phyloP scores from a whole-genome alignment of 2,329 filamentous ascomycete genomes.

The Ambrosiella cleistominuta region DNA sequence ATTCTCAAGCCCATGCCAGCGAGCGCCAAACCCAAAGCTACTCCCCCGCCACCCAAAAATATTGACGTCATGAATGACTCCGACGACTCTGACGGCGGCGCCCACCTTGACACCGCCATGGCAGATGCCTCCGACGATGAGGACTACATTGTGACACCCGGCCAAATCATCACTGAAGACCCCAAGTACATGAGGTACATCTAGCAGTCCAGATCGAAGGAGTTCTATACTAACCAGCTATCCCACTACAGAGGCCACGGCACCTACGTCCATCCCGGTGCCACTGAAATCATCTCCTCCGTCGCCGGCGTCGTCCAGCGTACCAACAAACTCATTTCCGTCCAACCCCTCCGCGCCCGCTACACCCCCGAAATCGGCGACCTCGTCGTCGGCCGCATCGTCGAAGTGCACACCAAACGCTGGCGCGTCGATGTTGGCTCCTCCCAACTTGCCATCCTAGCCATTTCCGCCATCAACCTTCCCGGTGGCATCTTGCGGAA shows the following conservation, averaged over 20 bases:
- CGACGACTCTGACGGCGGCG: conserved; percentile 29
- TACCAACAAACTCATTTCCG: conserved; percentile 91
- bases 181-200: conserved; percentile 84
- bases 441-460: conserved; percentile 67
- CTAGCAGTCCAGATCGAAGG: not conserved
- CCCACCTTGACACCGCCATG: conserved; percentile 22
- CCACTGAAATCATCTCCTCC: conserved; percentile 64
- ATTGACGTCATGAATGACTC: conserved; percentile 23
- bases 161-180: conserved; percentile 73
- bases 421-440: conserved; percentile 94
- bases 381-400: conserved; percentile 80
- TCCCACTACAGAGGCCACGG: conserved; percentile 59
- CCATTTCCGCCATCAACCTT: conserved; percentile 80
- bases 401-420: conserved; percentile 79
- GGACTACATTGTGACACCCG: conserved; percentile 60
- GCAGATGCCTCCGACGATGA: conserved; percentile 29
- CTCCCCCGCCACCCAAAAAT: conserved; percentile 14
- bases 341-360: conserved; percentile 74
- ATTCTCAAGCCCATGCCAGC: conserved; percentile 26
- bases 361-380: conserved; percentile 96
- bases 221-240: not conserved
- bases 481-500: conserved; percentile 84
- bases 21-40: conserved; percentile 2
- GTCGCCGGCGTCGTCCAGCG: conserved; percentile 80
- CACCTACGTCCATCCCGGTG: conserved; percentile 52